Evolutionary conservation across 2,329 filamentous ascomycete species (phyloP), one percentile per base, ranked within the genome.

Genomic region (Davidsoniella neocaledoniae): DNA sequence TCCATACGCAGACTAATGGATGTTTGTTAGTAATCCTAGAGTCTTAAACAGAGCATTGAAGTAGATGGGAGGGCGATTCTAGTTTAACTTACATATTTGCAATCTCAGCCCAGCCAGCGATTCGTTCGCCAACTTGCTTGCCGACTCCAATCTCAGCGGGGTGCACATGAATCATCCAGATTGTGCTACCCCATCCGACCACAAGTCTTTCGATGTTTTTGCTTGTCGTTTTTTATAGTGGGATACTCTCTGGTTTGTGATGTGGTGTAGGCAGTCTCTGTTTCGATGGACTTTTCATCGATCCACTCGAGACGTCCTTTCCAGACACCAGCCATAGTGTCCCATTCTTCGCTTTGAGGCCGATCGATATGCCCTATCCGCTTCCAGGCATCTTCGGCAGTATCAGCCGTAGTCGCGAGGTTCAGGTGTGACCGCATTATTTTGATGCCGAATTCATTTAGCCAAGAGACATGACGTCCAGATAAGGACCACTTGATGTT

Each of bases 401-500:
- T 43, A 16, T 44, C 47, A 59, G 94, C 83, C 12, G 29, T 33
- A 33, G 29, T 33, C 10, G 73, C 73, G 54, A 71, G 79, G 5
- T 93, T 86, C 4, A 95, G 71, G 57, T 88, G 78, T 4, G 86
- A 86, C 37, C 91, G 78, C 88, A 96, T 96, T 54, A 98, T 91
- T 63, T 95, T 95, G 61, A 96, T 93, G 3, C 91, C 91, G 59
- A 93, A 83, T 64, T 98, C 91, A 59, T 96, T 98, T 39, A 94
- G 74, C 91, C 91, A 98, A 0, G 81, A 85, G 1, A 95, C 83
- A 59, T 88, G 96, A 65, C 83, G 91, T 1, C 91, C 90, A 0
- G 86, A 90, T 39, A 90, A 63, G 0, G 90, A 96, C 87, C 90
- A 98, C 63, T 93, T 90, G 60, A 98, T 91, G 3, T 81, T 83